Percentiles rank a stretch among this genome's conserved stretches.
These are phyloP conservation scores for Cystobasidium ongulense DNA, from an alignment of 768 basidiomycete species.

Conservation along the genomic window DNA sequence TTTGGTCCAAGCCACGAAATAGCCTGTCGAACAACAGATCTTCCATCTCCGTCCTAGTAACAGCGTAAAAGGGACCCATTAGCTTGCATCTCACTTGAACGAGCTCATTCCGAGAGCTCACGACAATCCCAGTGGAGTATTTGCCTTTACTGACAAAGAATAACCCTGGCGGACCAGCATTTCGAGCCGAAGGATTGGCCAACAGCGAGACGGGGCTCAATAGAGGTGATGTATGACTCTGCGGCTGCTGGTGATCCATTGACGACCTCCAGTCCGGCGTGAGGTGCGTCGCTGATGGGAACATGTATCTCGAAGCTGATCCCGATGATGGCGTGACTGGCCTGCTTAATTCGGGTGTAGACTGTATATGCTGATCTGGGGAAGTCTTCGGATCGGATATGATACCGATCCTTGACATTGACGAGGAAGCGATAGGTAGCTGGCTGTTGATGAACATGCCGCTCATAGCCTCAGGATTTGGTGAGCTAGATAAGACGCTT, in stretches of 20 bases:
- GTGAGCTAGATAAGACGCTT: constrained; percentile 52
- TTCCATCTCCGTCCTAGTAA: constrained; percentile 30
- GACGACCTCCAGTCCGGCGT: not conserved
- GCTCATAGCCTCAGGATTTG: not conserved
- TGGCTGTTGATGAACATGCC: not conserved
- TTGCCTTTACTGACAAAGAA: constrained; percentile 39
- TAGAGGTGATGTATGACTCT: constrained; percentile 17
- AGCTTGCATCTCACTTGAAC: too few species aligned
- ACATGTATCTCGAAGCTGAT: not conserved
- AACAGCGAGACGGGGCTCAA: constrained; percentile 41
- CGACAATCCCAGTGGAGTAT: constrained; percentile 33
- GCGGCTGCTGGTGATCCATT: not conserved
- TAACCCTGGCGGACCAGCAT: constrained; percentile 37
- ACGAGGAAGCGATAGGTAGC: not conserved
- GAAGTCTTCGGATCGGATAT: not conserved
- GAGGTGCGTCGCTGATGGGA: not conserved
- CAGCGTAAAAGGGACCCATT: too few species aligned
- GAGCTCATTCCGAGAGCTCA: not conserved
- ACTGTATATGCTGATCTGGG: not conserved
- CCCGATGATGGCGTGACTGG: not conserved
- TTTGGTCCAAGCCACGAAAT: constrained; percentile 32
- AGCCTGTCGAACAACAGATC: constrained; percentile 38
- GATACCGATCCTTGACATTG: not conserved
- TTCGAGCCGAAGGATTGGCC: constrained; percentile 35
- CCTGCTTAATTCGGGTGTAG: not conserved